Base-by-base conservation (phyloP, 176 grass and related monocot species). In the Saccharum spontaneum region DNA sequence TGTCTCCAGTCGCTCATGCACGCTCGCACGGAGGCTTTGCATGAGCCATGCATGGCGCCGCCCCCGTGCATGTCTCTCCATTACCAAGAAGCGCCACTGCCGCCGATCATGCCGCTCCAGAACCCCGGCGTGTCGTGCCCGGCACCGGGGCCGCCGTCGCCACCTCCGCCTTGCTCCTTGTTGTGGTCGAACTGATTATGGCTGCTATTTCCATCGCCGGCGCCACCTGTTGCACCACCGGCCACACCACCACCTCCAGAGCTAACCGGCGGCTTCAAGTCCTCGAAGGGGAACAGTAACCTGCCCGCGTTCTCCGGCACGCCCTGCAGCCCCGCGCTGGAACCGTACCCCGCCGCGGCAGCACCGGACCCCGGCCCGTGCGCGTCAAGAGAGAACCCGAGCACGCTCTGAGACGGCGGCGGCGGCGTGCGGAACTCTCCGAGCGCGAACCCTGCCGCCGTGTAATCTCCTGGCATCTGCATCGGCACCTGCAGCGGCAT, bases 261-360 rank as follows among this genome's bases (percentile, higher is more conserved):
- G 50, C 22, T 82, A 14, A 83, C 90, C 64, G 88, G 71, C 20
- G 90, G 92, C 86, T 92, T 94, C 83, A 92, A 85, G 77, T 94
- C 90, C 57, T 94, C 88, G 71, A 97, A 97, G 11, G 94, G 88
- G 79, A 97, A 97, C 66, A 97, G 3, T 44, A 92, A n/a, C 72
- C 94, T 89, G 44, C 93, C 75, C 12, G 80, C 73, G 24, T 67
- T 87, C 54, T 94, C 94, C 71, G 86, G 84, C 64, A 88, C 57
- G 6, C 89, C 81, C 33, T 90, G 94, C 67, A 94, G 28, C 41
- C 61, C 87, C 1, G 64, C 44, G 64, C 78, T 20, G 81, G 83
- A 90, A 15, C 74, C 92, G 44, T 79, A 88, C 10, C 71, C 83
- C 36, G 77, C 86, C 18, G 73, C 30, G 23, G 49, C 74, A 4